A percentile compares a stretch with the other conserved stretches of the same genome.
phyloP scores from a whole-genome alignment of 1,139 yeast species.

The Lodderomyces pseudojiufengensis region DNA sequence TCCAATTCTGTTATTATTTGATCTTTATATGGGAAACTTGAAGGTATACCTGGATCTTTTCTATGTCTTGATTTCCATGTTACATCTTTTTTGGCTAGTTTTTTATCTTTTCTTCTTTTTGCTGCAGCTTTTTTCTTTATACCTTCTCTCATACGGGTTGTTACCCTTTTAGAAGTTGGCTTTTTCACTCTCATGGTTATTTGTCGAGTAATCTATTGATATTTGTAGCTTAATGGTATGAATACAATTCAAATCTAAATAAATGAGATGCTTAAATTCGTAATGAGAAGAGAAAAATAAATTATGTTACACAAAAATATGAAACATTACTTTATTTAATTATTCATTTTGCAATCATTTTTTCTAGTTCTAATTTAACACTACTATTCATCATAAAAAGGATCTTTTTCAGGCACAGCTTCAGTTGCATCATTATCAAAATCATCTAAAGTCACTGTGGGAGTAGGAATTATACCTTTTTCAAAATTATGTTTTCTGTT shows the following conservation, averaged over 20 bases:
- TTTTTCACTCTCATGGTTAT: conserved; percentile 48
- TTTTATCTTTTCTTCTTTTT: conserved; percentile 79
- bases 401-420: background rate
- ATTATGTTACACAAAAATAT: too few species aligned
- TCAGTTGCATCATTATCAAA: conserved; percentile 1
- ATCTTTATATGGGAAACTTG: conserved; percentile 91
- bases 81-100: conserved; percentile 77
- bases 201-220: background rate
- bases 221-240: background rate
- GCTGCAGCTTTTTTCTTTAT: conserved; percentile 95
- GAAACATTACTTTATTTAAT: too few species aligned
- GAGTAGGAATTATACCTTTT: background rate
- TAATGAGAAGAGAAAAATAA: conserved; percentile 7
- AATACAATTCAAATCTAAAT: background rate
- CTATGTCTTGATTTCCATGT: conserved; percentile 86
- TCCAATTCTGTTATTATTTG: conserved; percentile 79
- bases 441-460: background rate
- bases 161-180: conserved; percentile 78
- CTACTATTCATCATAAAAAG: conserved; percentile 5
- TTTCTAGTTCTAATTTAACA: background rate
- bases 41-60: conserved; percentile 93
- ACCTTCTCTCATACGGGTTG: conserved; percentile 94
- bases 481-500: conserved; percentile 10
- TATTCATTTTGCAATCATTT: too few species aligned
- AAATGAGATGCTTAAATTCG: background rate